A percentile compares a stretch with the other conserved stretches of the same genome.
phyloP scores from a whole-genome alignment of 139 green algal genomes.

The Chlamydomonas urium region DNA sequence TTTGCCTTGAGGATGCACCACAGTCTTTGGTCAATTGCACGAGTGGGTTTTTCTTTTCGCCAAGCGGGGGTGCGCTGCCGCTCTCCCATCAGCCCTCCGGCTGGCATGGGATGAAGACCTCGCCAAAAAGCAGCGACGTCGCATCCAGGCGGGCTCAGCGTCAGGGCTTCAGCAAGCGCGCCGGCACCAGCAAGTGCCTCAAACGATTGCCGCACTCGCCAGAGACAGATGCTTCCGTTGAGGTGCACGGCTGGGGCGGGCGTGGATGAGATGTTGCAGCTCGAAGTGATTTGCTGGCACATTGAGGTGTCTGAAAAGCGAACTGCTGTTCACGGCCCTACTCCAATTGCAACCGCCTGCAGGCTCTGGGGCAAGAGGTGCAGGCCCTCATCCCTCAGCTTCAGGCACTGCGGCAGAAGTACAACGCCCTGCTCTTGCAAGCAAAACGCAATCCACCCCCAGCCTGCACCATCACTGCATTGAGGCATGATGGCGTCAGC shows the following conservation, averaged over 20 bases:
- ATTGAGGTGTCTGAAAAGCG: no score
- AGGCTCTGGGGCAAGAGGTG: background rate
- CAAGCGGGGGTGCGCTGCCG: background rate
- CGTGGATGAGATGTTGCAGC: no score
- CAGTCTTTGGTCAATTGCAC: background rate
- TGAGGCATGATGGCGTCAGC: no score
- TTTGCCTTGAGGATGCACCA: background rate
- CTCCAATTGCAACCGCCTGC: background rate
- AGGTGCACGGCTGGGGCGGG: background rate
- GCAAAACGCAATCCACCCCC: no score
- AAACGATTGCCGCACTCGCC: background rate
- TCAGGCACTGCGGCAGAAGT: constrained; percentile 1
- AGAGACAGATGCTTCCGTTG: background rate
- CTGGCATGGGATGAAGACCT: no score
- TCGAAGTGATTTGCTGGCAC: no score
- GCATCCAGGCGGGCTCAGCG: no score
- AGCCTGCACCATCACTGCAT: no score
- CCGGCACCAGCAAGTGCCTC: background rate
- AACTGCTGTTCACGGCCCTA: background rate
- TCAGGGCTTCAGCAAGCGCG: no score
- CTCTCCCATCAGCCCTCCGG: no score
- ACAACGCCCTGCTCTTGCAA: constrained; percentile 3
- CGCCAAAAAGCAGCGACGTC: no score
- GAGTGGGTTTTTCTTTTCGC: background rate
- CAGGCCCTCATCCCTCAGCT: background rate